Evolutionary conservation across 2,329 filamentous ascomycete genomes (phyloP).

Genomic region (Paraconiothyrium brasiliense): DNA sequence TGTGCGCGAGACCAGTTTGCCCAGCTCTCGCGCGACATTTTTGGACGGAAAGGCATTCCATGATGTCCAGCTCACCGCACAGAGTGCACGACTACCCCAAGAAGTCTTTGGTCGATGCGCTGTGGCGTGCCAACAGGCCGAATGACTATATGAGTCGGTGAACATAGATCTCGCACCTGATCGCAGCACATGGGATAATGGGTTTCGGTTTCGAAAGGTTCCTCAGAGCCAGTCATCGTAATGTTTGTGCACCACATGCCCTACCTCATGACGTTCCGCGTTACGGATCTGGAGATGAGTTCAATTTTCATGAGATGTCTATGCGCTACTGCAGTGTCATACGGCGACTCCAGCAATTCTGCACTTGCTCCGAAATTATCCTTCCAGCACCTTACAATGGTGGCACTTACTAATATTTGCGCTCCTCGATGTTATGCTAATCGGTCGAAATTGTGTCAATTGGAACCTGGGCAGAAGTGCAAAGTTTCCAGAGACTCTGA

Average conservation of each 20-base stretch:
- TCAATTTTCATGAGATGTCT: slow-evolving; percentile 11
- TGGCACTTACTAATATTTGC: slow-evolving; percentile 14
- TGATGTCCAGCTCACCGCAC: slow-evolving; percentile 3
- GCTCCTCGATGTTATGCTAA: too few species aligned
- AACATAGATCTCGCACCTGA: neutral
- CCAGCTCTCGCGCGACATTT: slow-evolving; percentile 9
- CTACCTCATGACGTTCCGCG: slow-evolving; percentile 21
- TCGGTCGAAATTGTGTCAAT: too few species aligned
- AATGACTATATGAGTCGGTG: slow-evolving; percentile 12
- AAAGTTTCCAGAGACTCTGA: too few species aligned
- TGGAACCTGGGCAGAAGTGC: too few species aligned
- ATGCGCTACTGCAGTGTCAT: slow-evolving; percentile 17
- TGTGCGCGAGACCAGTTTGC: slow-evolving; percentile 28
- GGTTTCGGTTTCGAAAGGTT: slow-evolving; percentile 17
- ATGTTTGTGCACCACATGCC: slow-evolving; percentile 27
- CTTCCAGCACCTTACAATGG: slow-evolving; percentile 25
- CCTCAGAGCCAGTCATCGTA: slow-evolving; percentile 18
- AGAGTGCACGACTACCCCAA: slow-evolving; percentile 5
- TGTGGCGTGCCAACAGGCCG: slow-evolving; percentile 11
- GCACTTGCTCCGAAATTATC: slow-evolving; percentile 17
- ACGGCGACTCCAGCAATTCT: slow-evolving; percentile 21
- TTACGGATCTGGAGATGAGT: slow-evolving; percentile 18
- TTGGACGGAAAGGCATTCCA: slow-evolving; percentile 3
- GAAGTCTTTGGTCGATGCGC: slow-evolving; percentile 18
- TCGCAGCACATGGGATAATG: slow-evolving; percentile 4